These are phyloP conservation scores for Hypsizygus marmoreus DNA, from an alignment of 768 basidiomycete genomes.

Conservation along the genomic window DNA sequence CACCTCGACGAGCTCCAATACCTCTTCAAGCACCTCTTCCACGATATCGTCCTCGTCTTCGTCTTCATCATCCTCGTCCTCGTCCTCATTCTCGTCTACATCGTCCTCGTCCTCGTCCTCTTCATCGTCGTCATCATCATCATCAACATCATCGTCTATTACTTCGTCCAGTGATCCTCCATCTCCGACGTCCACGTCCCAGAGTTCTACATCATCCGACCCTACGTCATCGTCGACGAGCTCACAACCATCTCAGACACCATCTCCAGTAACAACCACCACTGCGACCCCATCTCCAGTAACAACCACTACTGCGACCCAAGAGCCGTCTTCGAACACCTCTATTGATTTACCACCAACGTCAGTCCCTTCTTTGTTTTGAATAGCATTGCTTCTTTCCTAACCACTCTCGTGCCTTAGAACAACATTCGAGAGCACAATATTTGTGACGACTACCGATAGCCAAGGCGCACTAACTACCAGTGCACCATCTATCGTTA, in stretches of 20 bases:
- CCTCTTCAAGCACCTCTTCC: slow-evolving; percentile 17
- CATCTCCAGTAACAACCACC: slow-evolving; percentile 20
- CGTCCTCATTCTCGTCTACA: slow-evolving; percentile 20
- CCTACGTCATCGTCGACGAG: slow-evolving; percentile 14
- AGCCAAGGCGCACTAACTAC: slow-evolving; percentile 47
- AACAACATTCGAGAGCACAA: slow-evolving; percentile 52
- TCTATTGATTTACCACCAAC: slow-evolving; percentile 9
- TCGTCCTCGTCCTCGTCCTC: slow-evolving; percentile 24
- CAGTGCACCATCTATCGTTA: slow-evolving; percentile 58
- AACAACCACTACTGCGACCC: slow-evolving; percentile 17
- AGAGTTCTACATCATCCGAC: slow-evolving; percentile 17
- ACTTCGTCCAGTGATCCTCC: slow-evolving; percentile 11
- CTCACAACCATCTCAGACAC: slow-evolving; percentile 15
- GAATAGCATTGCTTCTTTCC: not conserved
- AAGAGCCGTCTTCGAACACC: slow-evolving; percentile 17
- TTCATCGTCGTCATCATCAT: slow-evolving; percentile 18
- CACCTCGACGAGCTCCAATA: slow-evolving; percentile 6
- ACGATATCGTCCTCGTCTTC: slow-evolving; percentile 18
- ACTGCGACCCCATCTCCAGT: slow-evolving; percentile 22
- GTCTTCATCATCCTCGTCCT: slow-evolving; percentile 19
- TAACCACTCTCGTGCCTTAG: slow-evolving; percentile 33
- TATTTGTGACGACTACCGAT: slow-evolving; percentile 65
- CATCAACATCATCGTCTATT: slow-evolving; percentile 21
- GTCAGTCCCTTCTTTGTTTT: slow-evolving; percentile 18
- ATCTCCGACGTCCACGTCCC: slow-evolving; percentile 15